phyloP scores from a whole-genome alignment of 1,284 basidiomycete genomes.

The Heterobasidion irregulare region DNA sequence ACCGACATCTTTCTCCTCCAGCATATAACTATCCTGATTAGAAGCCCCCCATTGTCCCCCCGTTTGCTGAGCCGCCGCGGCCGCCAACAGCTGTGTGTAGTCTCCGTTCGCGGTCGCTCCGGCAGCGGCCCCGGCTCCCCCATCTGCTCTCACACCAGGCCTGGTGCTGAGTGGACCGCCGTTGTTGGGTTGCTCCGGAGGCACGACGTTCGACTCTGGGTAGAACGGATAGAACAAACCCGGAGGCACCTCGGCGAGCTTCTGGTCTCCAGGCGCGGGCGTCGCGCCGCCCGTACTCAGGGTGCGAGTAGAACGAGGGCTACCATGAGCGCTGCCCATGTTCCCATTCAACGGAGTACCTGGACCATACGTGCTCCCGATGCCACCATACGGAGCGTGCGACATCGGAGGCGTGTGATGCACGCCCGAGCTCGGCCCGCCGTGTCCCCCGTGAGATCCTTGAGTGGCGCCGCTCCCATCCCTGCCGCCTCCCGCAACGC shows the following conservation, averaged over 20 bases:
- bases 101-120: conserved; percentile 23
- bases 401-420: neutral
- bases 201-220: conserved; percentile 34
- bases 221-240: conserved; percentile 70
- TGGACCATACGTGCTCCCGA: neutral
- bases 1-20: conserved; percentile 51
- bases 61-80: conserved; percentile 39
- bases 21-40: conserved; percentile 51
- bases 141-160: neutral
- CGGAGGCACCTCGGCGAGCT: conserved; percentile 52
- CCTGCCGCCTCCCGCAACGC: conserved; percentile 5
- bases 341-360: conserved; percentile 3
- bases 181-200: conserved; percentile 5
- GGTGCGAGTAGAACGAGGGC: conserved; percentile 4
- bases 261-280: conserved; percentile 16
- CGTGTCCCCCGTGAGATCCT: neutral
- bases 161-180: conserved; percentile 1
- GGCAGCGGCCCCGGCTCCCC: neutral
- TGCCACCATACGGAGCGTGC: neutral
- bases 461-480: neutral
- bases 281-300: conserved; percentile 3
- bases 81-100: conserved; percentile 46
- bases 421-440: neutral
- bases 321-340: conserved; percentile 9
- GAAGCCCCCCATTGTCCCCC: conserved; percentile 39